phyloP scores from a whole-genome alignment of 2,329 filamentous ascomycete species.

The Anisogramma anomala region DNA sequence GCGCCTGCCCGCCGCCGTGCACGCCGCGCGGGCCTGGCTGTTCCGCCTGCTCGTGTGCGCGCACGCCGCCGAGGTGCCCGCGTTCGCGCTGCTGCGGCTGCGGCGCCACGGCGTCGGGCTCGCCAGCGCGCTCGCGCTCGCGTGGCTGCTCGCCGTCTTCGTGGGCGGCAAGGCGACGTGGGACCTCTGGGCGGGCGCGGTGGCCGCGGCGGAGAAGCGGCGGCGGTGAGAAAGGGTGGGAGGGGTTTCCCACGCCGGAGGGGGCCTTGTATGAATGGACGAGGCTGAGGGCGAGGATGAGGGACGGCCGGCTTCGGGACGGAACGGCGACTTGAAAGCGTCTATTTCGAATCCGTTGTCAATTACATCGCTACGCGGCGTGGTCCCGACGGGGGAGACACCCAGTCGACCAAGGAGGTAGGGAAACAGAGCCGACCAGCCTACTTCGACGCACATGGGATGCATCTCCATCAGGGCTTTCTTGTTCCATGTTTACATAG shows the following conservation, averaged over 20 bases:
- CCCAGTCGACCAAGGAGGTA: too few relatives aligned
- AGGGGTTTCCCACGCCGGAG: too few relatives aligned
- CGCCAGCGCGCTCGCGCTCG: conserved; percentile 8
- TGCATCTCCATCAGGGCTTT: too few relatives aligned
- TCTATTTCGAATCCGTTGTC: too few relatives aligned
- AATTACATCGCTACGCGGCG: too few relatives aligned
- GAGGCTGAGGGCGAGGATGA: too few relatives aligned
- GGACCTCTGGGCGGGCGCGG: conserved; percentile 6
- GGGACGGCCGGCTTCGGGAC: too few relatives aligned
- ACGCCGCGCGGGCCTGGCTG: neutral
- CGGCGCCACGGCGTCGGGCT: conserved; percentile 8
- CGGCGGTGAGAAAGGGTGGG: neutral
- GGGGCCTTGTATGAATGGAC: neutral
- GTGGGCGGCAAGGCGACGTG: neutral
- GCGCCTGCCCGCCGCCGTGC: conserved; percentile 2
- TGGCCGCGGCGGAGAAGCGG: conserved; percentile 2
- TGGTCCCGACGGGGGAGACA: too few relatives aligned
- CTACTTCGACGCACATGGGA: too few relatives aligned
- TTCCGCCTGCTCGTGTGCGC: neutral
- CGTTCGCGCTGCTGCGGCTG: conserved; percentile 10
- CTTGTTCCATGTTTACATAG: too few relatives aligned
- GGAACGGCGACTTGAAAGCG: too few relatives aligned
- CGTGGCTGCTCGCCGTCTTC: conserved; percentile 1
- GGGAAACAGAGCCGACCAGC: too few relatives aligned
- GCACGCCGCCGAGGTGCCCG: conserved; percentile 7